A percentile compares a stretch with the other conserved stretches of the same genome.
Conservation (phyloP, 768 basidiomycete genomes). For the Psilocybe cubensis region DNA sequence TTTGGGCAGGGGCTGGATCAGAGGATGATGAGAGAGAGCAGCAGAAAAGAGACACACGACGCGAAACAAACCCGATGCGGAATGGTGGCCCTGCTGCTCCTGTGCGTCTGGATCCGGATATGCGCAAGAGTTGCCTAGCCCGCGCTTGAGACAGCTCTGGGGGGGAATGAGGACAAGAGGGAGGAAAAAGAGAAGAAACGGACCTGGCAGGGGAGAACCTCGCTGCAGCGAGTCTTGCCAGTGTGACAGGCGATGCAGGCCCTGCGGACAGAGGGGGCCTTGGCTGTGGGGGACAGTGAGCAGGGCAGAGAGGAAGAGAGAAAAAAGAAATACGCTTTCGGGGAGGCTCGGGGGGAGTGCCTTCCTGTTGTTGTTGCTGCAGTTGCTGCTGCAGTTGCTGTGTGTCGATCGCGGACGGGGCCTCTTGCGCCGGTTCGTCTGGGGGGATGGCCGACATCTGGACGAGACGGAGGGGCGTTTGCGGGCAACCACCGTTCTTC, state of each 20-base stretch:
- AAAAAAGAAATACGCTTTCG: conserved; percentile 62
- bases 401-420: conserved; percentile 59
- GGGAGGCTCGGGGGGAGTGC: conserved; percentile 33
- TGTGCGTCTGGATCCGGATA: conserved; percentile 79
- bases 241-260: conserved; percentile 83
- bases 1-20: conserved; percentile 27
- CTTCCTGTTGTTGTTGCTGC: conserved; percentile 43
- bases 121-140: conserved; percentile 67
- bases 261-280: conserved; percentile 80
- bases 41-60: not conserved
- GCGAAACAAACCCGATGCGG: conserved; percentile 36
- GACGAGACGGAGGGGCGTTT: conserved; percentile 29
- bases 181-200: conserved; percentile 8
- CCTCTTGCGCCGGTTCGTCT: conserved; percentile 63
- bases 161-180: conserved; percentile 6
- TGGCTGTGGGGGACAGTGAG: conserved; percentile 51
- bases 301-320: conserved; percentile 7
- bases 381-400: conserved; percentile 60
- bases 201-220: conserved; percentile 83
- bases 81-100: conserved; percentile 47
- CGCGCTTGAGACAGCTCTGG: conserved; percentile 84
- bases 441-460: conserved; percentile 77
- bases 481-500: conserved; percentile 27
- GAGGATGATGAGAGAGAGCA: conserved; percentile 15
- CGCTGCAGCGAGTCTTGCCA: conserved; percentile 84